Base-by-base conservation (phyloP, 2,329 filamentous ascomycete genomes). In the Fusarium coffeatum region DNA sequence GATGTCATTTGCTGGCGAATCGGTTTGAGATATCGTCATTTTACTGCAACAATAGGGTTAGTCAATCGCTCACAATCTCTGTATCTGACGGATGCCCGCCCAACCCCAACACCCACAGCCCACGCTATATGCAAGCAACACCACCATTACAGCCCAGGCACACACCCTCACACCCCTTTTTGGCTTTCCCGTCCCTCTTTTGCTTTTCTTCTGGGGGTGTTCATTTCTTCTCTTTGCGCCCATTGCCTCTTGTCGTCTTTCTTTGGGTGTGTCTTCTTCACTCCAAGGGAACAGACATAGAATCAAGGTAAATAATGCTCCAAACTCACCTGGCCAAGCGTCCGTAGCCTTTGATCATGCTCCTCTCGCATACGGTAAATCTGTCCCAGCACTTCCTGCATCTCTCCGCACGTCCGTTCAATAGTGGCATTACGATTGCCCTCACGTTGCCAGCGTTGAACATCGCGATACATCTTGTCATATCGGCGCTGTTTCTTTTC, bases 401-500 rank as follows among this genome's bases (percentile, higher is more conserved):
- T 93, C 74, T 94, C 92, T 56, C 83, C 81, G 71, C 90, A 85
- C 64, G 94, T 88, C 70, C 88, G 87, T 78, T 90, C 88, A 78
- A 97, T 92, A 56, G 92, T 90, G 54, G 91, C 91, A 68, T 84
- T 85, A 55, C 91, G 89, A 80, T 92, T 92, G 65, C 91, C 91
- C 80, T 96, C 93, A 49, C 85, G 85, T 76, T 86, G 84, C 94
- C 94, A 97, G 65, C 94, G 90, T 71, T 86, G 83, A 76, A 97
- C 87, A 76, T 94, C 92, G 60, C 89, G 87, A 48, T 86, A 79
- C 85, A 97, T 93, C 82, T 93, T 93, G 77, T 85, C 84, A 76
- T 90, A 87, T 69, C 92, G 90, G 59, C 93, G 89, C 77, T 87
- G 83, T 83, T 97, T 97, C 81, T 92, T 94, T 77, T 94, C 91